Evolutionary conservation across 306 rosid species (phyloP).

Genomic region (Lupinus albus): DNA sequence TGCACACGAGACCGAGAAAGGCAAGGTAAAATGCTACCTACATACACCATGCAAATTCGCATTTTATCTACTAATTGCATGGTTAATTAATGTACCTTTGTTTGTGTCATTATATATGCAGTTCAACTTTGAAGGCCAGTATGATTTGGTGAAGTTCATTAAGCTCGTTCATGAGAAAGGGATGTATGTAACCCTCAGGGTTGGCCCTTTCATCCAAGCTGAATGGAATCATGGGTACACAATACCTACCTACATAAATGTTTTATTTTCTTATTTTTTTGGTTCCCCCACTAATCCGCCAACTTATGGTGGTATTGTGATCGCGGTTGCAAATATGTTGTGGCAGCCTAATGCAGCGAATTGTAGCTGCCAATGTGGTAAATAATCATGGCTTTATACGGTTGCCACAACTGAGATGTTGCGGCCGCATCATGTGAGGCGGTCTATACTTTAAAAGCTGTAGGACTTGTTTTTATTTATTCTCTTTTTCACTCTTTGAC

Average conservation of each 20-base stretch:
- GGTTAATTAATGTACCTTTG: background rate
- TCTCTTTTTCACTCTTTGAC: background rate
- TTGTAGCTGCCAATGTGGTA: too few relatives aligned
- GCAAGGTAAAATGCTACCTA: slow-evolving; percentile 49
- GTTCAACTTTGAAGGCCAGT: slow-evolving; percentile 55
- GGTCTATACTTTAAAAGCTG: too few relatives aligned
- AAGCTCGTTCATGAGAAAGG: slow-evolving; percentile 53
- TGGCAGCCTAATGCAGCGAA: too few relatives aligned
- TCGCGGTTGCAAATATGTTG: too few relatives aligned
- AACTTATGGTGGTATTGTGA: too few relatives aligned
- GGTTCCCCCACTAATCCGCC: too few relatives aligned
- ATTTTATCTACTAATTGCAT: background rate
- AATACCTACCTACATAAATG: too few relatives aligned
- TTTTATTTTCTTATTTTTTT: too few relatives aligned
- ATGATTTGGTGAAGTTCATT: slow-evolving; percentile 75
- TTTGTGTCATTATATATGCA: slow-evolving; percentile 39
- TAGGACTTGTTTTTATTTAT: background rate
- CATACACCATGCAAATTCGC: background rate
- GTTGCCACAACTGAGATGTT: too few relatives aligned
- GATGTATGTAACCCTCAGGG: slow-evolving; percentile 76
- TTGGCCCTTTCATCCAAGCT: slow-evolving; percentile 98
- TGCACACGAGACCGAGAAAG: slow-evolving; percentile 73
- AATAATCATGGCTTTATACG: too few relatives aligned
- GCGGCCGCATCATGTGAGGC: too few relatives aligned
- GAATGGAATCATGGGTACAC: slow-evolving; percentile 98